These are phyloP conservation scores for Rhodotorula sp. DNA, from an alignment of 1,284 basidiomycete species.

Conservation along the genomic window DNA sequence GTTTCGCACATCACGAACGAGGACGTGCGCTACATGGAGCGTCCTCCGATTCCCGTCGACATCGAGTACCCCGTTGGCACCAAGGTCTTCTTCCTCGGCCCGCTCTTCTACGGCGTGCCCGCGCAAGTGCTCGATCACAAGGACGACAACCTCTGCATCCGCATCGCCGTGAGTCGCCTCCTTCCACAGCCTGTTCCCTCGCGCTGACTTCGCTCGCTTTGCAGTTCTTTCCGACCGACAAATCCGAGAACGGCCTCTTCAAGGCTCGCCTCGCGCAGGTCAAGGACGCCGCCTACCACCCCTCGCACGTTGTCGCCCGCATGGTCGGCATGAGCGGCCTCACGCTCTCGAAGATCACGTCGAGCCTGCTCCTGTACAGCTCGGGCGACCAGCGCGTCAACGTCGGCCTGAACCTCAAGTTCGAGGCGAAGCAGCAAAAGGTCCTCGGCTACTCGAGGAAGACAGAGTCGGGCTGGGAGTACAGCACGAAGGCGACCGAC, in stretches of 20 bases:
- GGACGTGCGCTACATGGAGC: constrained; percentile 77
- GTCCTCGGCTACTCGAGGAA: constrained; percentile 92
- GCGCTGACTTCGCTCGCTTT: not conserved
- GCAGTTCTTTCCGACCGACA: constrained; percentile 81
- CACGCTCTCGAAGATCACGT: constrained; percentile 83
- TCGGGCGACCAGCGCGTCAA: constrained; percentile 76
- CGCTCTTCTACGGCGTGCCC: constrained; percentile 89
- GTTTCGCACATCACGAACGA: constrained; percentile 76
- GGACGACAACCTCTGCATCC: constrained; percentile 67
- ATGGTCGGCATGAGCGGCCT: constrained; percentile 69
- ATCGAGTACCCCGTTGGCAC: constrained; percentile 88
- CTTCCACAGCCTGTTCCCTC: not conserved
- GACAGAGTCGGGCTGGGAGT: constrained; percentile 85
- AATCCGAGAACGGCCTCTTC: constrained; percentile 73
- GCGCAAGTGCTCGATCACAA: constrained; percentile 77
- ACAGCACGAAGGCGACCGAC: constrained; percentile 78
- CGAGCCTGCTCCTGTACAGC: constrained; percentile 73
- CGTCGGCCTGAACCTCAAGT: constrained; percentile 91
- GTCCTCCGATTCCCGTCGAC: constrained; percentile 72
- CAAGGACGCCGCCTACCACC: constrained; percentile 63
- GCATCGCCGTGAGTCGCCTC: constrained; percentile 66
- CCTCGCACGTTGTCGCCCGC: constrained; percentile 70
- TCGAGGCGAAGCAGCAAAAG: constrained; percentile 93
- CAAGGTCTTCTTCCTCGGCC: constrained; percentile 93
- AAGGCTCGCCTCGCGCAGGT: constrained; percentile 63